Evolutionary conservation across 2,329 filamentous ascomycete species (phyloP), one percentile per base, ranked within the genome.

Genomic region (Colletotrichum trifolii): DNA sequence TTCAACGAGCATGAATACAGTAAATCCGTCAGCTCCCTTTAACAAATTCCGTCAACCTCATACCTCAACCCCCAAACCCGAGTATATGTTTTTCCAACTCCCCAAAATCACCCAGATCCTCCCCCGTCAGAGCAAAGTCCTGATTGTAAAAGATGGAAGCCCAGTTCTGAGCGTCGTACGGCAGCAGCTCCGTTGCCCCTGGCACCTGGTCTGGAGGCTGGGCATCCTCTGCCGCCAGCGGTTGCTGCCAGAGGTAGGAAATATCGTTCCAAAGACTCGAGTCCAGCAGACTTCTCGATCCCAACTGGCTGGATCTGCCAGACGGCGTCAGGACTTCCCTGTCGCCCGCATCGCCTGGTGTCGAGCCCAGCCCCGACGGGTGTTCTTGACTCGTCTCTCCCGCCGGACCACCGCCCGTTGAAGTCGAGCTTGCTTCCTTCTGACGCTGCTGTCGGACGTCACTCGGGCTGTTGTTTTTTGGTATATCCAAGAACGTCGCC

Each of bases 221-320:
- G 25, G 25, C 25, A 25, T 25, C 25, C 25, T 25, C 25, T 25
- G 25, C 25, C 25, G 25, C 25, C 25, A 5, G 25, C 25, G 25
- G 25, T 38, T 50, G 50, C 56, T 60, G 42, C 61, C 61, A 64
- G 33, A 64, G 17, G 13, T 64, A 64, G 34, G 61, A 64, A 4
- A 64, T 64, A 34, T 61, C 61, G 13, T 64, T 64, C 56, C 61
- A 64, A 17, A 64, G n/a, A 39, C 61, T 61, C 39, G 61, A 61
- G n/a, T 64, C 61, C n/a, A 64, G 3, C 33, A 64, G 12, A 7
- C 56, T 64, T n/a, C 61, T 43, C 12, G 45, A 64, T 1, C 61
- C 61, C 13, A 64, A 35, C n/a, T 60, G 43, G 4, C 61, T 60
- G 4, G 49, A 36, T 17, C 49, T 40, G 3, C 54, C 40, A 8